Evolutionary conservation across 345 rosid genomes (phyloP).

Genomic region (Sonneratia alba): DNA sequence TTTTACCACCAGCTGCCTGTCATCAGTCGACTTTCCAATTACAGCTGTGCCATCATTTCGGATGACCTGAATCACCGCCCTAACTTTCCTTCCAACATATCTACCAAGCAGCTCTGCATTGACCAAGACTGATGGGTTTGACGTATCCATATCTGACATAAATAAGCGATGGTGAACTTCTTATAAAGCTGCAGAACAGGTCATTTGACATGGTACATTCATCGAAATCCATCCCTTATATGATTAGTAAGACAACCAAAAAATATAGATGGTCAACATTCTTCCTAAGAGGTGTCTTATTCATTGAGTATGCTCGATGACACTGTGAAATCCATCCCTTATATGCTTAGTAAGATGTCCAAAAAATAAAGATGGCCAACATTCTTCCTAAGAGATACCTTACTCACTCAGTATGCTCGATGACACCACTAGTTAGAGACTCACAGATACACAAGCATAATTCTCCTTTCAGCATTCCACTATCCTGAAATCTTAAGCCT

Average conservation of each 20-base stretch:
- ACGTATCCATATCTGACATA: constrained; percentile 52
- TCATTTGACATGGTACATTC: background rate
- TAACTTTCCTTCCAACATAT: constrained; percentile 56
- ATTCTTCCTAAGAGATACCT: no score
- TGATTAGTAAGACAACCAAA: background rate
- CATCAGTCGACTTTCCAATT: constrained; percentile 68
- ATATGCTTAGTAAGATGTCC: background rate
- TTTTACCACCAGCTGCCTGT: constrained; percentile 39
- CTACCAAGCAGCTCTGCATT: constrained; percentile 54
- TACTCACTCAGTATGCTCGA: no score
- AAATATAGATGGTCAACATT: no score
- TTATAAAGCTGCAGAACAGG: background rate
- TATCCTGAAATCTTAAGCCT: background rate
- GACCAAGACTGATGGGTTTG: constrained; percentile 76
- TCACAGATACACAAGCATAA: no score
- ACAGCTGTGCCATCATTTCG: constrained; percentile 42
- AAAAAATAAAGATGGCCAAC: no score
- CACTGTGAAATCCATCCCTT: background rate
- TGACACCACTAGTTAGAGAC: no score
- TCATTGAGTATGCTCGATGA: no score
- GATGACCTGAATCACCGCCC: constrained; percentile 58
- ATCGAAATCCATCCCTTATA: background rate
- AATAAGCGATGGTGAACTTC: background rate
- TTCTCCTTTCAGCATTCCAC: background rate
- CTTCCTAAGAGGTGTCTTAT: no score